Base-by-base conservation (phyloP, 2,329 filamentous ascomycete genomes). In the Diaporthe nobilis region DNA sequence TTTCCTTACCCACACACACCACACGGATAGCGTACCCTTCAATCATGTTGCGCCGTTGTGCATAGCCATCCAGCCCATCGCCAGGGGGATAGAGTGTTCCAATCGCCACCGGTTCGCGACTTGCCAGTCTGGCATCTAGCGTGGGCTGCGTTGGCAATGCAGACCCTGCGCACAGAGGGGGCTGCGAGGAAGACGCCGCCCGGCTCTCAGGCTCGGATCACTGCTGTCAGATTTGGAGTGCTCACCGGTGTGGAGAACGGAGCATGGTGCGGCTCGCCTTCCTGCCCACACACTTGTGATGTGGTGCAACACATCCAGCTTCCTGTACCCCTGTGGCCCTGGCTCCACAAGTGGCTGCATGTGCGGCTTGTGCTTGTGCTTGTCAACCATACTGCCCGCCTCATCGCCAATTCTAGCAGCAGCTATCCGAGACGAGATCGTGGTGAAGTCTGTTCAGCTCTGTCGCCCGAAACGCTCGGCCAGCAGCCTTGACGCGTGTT, bases 181-280 rank as follows among this genome's bases (percentile, higher is more conserved):
- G 28, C 17, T 71, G 67, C 31, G 37, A 44, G 60, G n/a, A n/a
- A 22, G 4, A 60, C 20, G 28, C 42, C 25, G 47, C 28, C n/a
- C 10, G 65, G 44, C 20, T 63, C 39, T 25, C 39, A 63, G 39
- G 3, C 39, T 39, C 25, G 17, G 47, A 20, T 17, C 63, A 55
- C 13, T 42, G 34, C 39, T 39, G 25, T 49, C 53, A 51, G 31
- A 61, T 60, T 53, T 63, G 34, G 9, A 20, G 28, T n/a, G 39
- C 70, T 63, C 70, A 75, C 73, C 70, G 75, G 73, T 75, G 73
- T 75, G 75, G 73, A 71, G 47, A 61, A 57, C 31, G 57, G 55
- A 47, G 28, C 53, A 75, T 57, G 55, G 53, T 71, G 60, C 51
- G 31, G 75, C 44, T 74, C 71, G 53, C 58, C 65, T 55, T 70